Percentiles rank a stretch among this genome's conserved stretches.
These are phyloP conservation scores for Zymoseptoria crescenta DNA, from an alignment of 2,329 filamentous ascomycete genomes.

Conservation along the genomic window DNA sequence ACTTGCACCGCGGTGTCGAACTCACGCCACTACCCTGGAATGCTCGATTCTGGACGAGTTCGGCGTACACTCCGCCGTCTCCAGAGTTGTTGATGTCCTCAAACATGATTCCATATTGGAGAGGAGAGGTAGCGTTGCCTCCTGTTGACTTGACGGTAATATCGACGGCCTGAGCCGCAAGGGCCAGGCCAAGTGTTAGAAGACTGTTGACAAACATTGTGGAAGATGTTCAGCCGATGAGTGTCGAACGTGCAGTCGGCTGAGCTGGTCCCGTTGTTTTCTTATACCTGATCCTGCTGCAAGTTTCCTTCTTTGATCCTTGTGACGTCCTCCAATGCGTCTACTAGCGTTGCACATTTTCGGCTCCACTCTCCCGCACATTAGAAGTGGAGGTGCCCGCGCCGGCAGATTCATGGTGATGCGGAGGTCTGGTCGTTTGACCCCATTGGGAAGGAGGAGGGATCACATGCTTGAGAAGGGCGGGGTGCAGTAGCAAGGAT, in stretches of 20 bases:
- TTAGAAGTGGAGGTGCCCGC: background rate
- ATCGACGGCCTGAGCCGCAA: slow-evolving; percentile 1
- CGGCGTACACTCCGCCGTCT: slow-evolving; percentile 65
- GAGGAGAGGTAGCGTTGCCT: slow-evolving; percentile 11
- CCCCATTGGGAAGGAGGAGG: background rate
- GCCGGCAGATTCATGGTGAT: background rate
- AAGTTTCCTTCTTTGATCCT: background rate
- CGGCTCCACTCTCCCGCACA: background rate
- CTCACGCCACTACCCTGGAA: slow-evolving; percentile 47
- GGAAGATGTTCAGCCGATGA: background rate
- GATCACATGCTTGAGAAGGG: background rate
- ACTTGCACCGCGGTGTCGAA: too few relatives aligned
- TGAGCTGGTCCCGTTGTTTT: background rate
- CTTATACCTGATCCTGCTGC: background rate
- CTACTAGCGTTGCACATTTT: background rate
- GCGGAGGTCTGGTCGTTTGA: background rate
- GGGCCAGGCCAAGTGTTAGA: background rate
- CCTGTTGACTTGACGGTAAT: slow-evolving; percentile 12
- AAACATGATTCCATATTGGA: slow-evolving; percentile 8
- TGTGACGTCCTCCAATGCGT: background rate
- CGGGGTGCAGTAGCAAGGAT: background rate
- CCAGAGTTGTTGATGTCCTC: slow-evolving; percentile 48
- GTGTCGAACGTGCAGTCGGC: background rate
- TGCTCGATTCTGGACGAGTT: slow-evolving; percentile 62
- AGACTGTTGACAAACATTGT: background rate